phyloP scores from a whole-genome alignment of 1,284 basidiomycete genomes.

The Chalciporus sp. region DNA sequence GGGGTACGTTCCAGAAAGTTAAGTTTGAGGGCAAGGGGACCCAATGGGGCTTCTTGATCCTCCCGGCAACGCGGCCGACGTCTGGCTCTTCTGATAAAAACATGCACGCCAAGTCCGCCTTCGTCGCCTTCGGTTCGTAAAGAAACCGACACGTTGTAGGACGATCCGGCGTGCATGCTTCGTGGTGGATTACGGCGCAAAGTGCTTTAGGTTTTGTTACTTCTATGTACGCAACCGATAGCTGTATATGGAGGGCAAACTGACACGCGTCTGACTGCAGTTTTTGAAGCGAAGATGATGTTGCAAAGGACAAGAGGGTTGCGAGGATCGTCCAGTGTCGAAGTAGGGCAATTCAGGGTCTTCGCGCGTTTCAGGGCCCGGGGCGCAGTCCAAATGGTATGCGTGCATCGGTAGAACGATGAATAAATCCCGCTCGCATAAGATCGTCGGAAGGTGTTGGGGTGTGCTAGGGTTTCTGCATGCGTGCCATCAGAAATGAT shows the following conservation, averaged over 20 bases:
- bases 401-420: slow-evolving; percentile 61
- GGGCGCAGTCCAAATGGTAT: slow-evolving; percentile 76
- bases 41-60: slow-evolving; percentile 70
- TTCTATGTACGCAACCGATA: slow-evolving; percentile 79
- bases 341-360: slow-evolving; percentile 71
- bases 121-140: slow-evolving; percentile 45
- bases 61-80: slow-evolving; percentile 60
- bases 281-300: slow-evolving; percentile 79
- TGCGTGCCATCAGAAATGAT: not conserved
- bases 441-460: slow-evolving; percentile 4
- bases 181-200: slow-evolving; percentile 36
- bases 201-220: slow-evolving; percentile 84
- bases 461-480: slow-evolving; percentile 4
- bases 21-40: slow-evolving; percentile 41
- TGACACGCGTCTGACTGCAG: slow-evolving; percentile 81
- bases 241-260: slow-evolving; percentile 89
- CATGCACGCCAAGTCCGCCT: slow-evolving; percentile 69
- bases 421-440: slow-evolving; percentile 3
- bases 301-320: slow-evolving; percentile 76
- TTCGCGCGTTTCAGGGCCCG: slow-evolving; percentile 64
- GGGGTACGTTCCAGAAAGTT: not conserved
- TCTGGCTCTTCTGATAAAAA: slow-evolving; percentile 61
- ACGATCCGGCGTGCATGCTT: slow-evolving; percentile 13
- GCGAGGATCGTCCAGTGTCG: slow-evolving; percentile 93
- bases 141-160: slow-evolving; percentile 38